Evolutionary conservation across 495 filamentous ascomycete genomes (phyloP).

Genomic region (Penicillium bovifimosum): DNA sequence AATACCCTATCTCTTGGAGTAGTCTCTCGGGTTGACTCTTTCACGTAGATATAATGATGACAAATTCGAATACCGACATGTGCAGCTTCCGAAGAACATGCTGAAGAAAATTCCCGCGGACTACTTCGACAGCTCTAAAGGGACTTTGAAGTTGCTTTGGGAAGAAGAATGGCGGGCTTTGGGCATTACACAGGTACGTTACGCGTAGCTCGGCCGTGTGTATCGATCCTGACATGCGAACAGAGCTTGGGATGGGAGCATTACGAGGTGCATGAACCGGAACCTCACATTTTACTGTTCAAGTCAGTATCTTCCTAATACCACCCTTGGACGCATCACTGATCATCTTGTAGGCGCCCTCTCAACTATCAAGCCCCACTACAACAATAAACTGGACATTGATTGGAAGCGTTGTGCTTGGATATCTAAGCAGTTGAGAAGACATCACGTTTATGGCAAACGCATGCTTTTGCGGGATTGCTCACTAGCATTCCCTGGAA

Average conservation of each 20-base stretch:
- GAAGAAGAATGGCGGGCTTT: constrained; percentile 97
- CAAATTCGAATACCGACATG: constrained; percentile 90
- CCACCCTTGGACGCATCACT: constrained; percentile 3
- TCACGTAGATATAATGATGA: constrained; percentile 71
- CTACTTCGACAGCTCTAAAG: constrained; percentile 85
- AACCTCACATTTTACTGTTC: constrained; percentile 96
- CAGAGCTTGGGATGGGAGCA: constrained; percentile 98
- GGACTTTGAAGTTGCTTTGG: constrained; percentile 93
- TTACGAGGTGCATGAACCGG: constrained; percentile 97
- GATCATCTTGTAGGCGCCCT: constrained; percentile 55
- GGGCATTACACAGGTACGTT: constrained; percentile 85
- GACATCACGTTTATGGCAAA: constrained; percentile 12
- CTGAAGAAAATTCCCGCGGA: constrained; percentile 93
- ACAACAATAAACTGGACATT: constrained; percentile 29
- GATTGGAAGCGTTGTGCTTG: constrained; percentile 10
- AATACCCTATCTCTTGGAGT: not conserved
- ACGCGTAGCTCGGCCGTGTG: not conserved
- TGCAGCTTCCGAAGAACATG: constrained; percentile 96
- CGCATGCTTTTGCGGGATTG: constrained; percentile 18
- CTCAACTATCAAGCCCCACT: constrained; percentile 78
- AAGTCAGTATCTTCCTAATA: constrained; percentile 58
- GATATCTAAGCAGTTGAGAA: constrained; percentile 5
- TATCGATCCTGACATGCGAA: constrained; percentile 16
- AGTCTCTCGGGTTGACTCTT: not conserved
- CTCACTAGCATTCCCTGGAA: constrained; percentile 24